A percentile compares a stretch with the other conserved stretches of the same genome.
These are phyloP conservation scores for Draba incana DNA, from an alignment of 345 rosid species.

Conservation along the genomic window DNA sequence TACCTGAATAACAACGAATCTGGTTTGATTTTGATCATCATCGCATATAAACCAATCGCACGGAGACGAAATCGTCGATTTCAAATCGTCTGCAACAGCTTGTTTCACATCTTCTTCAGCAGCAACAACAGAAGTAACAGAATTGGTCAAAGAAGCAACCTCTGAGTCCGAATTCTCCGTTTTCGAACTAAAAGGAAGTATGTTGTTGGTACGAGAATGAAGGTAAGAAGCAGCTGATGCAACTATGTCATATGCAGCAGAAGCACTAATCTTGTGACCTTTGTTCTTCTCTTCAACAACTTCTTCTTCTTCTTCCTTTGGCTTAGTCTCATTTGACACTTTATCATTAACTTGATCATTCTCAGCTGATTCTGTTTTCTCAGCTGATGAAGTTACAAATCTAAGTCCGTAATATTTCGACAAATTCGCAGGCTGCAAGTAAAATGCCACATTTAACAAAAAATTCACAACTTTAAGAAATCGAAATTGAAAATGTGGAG, in stretches of 20 bases:
- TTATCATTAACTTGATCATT: conserved; percentile 29
- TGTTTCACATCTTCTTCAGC: conserved; percentile 97
- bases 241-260: conserved; percentile 74
- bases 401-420: conserved; percentile 60
- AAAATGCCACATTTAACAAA: conserved; percentile 11
- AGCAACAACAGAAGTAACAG: conserved; percentile 92
- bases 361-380: conserved; percentile 60
- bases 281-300: conserved; percentile 44
- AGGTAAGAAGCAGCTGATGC: conserved; percentile 85
- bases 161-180: neutral
- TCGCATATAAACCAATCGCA: conserved; percentile 97
- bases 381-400: conserved; percentile 76
- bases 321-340: conserved; percentile 44
- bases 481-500: neutral
- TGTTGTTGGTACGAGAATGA: conserved; percentile 63
- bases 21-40: conserved; percentile 69
- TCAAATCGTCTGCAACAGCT: conserved; percentile 91
- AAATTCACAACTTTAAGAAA: neutral
- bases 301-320: conserved; percentile 36
- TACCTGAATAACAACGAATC: conserved; percentile 94
- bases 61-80: conserved; percentile 74
- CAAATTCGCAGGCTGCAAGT: conserved; percentile 62
- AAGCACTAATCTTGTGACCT: conserved; percentile 54
- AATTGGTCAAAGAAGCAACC: conserved; percentile 57
- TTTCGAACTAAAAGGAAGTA: conserved; percentile 55